Percentiles rank a stretch among this genome's conserved stretches.
Evolutionary conservation across 768 basidiomycete genomes (phyloP).

Genomic region (Trichaptum fuscoviolaceum): DNA sequence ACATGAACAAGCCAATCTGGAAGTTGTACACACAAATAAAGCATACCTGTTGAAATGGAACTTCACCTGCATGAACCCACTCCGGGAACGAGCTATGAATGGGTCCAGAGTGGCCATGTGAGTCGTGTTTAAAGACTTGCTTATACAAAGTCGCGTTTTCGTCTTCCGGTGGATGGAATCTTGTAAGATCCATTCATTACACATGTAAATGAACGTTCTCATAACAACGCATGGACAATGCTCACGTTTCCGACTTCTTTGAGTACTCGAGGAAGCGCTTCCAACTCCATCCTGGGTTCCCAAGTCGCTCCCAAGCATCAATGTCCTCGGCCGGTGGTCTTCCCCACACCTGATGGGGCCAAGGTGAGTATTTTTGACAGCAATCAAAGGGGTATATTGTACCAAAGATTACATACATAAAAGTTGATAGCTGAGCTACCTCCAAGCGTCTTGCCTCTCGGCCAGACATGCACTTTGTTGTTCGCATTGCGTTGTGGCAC

Average conservation of each 20-base stretch:
- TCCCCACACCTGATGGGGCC: constrained; percentile 7
- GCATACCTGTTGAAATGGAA: background rate
- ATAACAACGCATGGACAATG: too few relatives aligned
- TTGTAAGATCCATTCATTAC: background rate
- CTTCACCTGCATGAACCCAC: background rate
- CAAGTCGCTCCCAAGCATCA: constrained; percentile 18
- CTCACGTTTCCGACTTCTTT: constrained; percentile 13
- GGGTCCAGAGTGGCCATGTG: background rate
- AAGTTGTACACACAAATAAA: background rate
- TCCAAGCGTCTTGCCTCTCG: constrained; percentile 20
- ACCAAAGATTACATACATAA: background rate
- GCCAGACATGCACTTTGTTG: constrained; percentile 11
- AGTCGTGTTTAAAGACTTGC: background rate
- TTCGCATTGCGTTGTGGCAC: constrained; percentile 17
- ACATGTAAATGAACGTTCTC: background rate
- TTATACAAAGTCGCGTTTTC: background rate
- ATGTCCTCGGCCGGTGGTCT: constrained; percentile 18
- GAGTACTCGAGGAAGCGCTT: constrained; percentile 17
- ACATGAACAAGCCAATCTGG: background rate
- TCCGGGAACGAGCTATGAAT: background rate
- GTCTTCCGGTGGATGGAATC: background rate
- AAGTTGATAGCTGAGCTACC: constrained; percentile 17
- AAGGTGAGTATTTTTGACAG: background rate
- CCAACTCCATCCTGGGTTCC: constrained; percentile 25
- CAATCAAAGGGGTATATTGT: background rate